Evolutionary conservation across 2,329 filamentous ascomycete species (phyloP), one percentile per base, ranked within the genome.

Genomic region (Bipolaris victoriae): DNA sequence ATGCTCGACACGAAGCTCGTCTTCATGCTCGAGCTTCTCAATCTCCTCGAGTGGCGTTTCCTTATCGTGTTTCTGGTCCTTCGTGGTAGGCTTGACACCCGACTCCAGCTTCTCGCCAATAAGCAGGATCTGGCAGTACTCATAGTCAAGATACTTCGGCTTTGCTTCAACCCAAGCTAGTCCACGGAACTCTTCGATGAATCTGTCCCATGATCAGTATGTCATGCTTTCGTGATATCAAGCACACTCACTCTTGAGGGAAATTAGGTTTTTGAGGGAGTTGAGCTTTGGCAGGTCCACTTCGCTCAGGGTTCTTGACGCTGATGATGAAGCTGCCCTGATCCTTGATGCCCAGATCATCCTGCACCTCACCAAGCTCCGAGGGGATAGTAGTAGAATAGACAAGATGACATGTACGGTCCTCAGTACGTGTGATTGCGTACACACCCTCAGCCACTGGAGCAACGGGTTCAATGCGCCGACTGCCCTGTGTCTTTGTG

Each of bases 391-490:
- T 96, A 46, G 92, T 79, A 57, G 92, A 84, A 69, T 97, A 97
- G 0, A 84, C 90, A 7, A 97, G 80, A 66, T 96, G 92, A 1
- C 87, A 90, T 46, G 89, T 85, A 0, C 88, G 81, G 1, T 86
- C 87, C 29, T 75, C 70, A 0, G 88, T 91, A 2, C 84, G 86
- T 0, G 89, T 91, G 50, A 97, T 87, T 0, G 89, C 89, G 67
- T 97, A 97, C 0, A 96, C 86, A 0, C 92, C 93, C 73, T 96
- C 92, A 0, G 88, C 92, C n/a, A 92, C 82, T 0, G 90, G 90
- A 0, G 84, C 88, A 1, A 90, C 88, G 1, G 89, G 86, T 0
- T 90, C 88, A 0, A 81, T 83, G 49, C 89, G 86, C 11, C 90
- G 84, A 13, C 84, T 85, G 1, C 91, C 91, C 2, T 78, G 80